Base-by-base conservation (phyloP, 2,329 filamentous ascomycete genomes). In the Truncatella angustata region DNA sequence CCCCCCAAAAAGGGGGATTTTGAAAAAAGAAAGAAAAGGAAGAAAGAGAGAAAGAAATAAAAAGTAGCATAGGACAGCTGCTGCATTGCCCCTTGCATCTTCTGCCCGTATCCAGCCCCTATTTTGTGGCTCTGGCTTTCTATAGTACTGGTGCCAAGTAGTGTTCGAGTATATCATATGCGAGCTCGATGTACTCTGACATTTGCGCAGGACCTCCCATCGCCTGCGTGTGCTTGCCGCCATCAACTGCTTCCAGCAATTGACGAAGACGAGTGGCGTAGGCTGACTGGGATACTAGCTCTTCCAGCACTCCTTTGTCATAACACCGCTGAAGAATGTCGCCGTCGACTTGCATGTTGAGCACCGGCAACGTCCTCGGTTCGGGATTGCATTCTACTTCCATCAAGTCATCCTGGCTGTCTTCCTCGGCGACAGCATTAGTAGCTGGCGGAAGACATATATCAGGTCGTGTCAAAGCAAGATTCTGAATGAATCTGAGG, bases 401-500 rank as follows among this genome's bases (percentile, higher is more conserved):
- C 23, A 34, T 26, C 16, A 14, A 7, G 14, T 37, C 46, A 26
- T 9, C 18, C n/a, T 24, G 28, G 11, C 10, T 16, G 24, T 42
- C 20, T 12, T 12, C 23, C 9, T 20, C 36, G 50, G 55, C 58
- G 56, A 52, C 48, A 32, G 50, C 20, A 44, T 37, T 40, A 54
- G 62, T 50, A 65, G 67, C 67, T 54, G 80, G 81, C 3, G 81
- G 78, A n/a, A n/a, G n/a, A 53, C 76, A 83, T 11, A 84, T 67
- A 3, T 63, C 57, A 5, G 66, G 61, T 23, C 76, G 79, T 23
- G 69, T 66, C 43, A 77, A 66, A 24, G 82, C 84, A 44, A 95
- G 66, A 53, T 87, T 86, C 62, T 95, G 86, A 1, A 97, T 65
- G 56, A 93, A 84, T 52, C 80, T 79, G 4, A 97, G 75, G 4